Conservation (phyloP, 1,284 basidiomycete genomes). For the Rhodotorula mucilaginosa region DNA sequence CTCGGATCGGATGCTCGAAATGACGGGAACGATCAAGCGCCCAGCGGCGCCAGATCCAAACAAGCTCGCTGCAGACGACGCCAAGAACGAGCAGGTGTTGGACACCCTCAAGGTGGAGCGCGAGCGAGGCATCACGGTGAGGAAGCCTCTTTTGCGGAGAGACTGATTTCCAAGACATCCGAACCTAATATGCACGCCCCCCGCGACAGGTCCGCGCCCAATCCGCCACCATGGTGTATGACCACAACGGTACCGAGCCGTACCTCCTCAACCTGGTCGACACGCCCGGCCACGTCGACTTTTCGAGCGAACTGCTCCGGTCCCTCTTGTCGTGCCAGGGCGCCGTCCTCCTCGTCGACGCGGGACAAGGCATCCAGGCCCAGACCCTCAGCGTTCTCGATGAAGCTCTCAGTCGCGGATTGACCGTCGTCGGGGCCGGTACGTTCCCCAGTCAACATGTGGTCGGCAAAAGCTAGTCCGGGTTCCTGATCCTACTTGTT, state of each 20-base stretch:
- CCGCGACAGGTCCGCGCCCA: conserved; percentile 20
- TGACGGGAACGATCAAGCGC: conserved; percentile 70
- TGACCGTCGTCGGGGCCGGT: conserved; percentile 87
- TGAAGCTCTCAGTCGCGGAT: conserved; percentile 73
- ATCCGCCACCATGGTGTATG: conserved; percentile 64
- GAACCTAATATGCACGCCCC: neutral
- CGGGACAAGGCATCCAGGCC: conserved; percentile 90
- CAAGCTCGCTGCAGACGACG: conserved; percentile 56
- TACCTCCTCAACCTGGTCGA: conserved; percentile 94
- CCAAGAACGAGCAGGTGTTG: conserved; percentile 80
- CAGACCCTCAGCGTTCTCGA: conserved; percentile 96
- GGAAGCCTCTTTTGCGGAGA: conserved; percentile 58
- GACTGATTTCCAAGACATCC: too few relatives aligned
- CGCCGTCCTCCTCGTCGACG: conserved; percentile 85
- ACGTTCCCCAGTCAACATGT: conserved; percentile 22
- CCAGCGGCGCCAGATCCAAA: conserved; percentile 5
- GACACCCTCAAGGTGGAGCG: conserved; percentile 95
- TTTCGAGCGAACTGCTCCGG: conserved; percentile 92
- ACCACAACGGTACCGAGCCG: conserved; percentile 55
- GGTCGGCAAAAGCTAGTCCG: too few relatives aligned
- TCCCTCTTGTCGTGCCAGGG: conserved; percentile 92
- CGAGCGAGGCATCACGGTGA: conserved; percentile 83
- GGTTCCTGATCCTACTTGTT: too few relatives aligned
- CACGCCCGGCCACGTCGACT: conserved; percentile 96
- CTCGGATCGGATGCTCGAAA: conserved; percentile 70